Evolutionary conservation across 345 rosid species (phyloP).

Genomic region (Gossypioides kirkii): DNA sequence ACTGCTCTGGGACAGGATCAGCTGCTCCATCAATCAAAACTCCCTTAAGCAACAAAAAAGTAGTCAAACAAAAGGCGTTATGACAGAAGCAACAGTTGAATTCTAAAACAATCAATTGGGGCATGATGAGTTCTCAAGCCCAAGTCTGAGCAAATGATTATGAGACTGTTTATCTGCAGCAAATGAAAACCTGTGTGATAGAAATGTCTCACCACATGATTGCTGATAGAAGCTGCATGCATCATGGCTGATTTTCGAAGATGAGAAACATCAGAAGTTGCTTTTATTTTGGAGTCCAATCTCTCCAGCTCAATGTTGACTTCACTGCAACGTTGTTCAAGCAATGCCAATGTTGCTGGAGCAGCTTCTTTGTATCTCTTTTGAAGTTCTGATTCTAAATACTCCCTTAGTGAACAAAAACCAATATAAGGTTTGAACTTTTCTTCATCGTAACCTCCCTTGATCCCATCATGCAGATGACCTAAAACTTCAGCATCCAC

Average conservation of each 20-base stretch:
- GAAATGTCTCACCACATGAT: conserved; percentile 63
- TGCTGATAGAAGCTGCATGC: conserved; percentile 75
- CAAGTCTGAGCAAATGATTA: not conserved
- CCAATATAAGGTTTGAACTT: conserved; percentile 67
- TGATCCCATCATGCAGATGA: conserved; percentile 72
- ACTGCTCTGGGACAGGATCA: conserved; percentile 94
- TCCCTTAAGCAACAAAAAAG: conserved; percentile 43
- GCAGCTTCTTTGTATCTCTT: conserved; percentile 92
- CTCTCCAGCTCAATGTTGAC: conserved; percentile 51
- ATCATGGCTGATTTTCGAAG: conserved; percentile 86
- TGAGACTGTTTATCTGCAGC: not conserved
- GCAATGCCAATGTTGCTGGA: conserved; percentile 93
- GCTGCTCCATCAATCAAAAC: conserved; percentile 96
- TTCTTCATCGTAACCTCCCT: conserved; percentile 95
- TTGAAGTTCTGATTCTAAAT: conserved; percentile 85
- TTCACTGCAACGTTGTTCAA: conserved; percentile 85
- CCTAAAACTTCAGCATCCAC: conserved; percentile 67
- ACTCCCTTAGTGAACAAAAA: conserved; percentile 76
- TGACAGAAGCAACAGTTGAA: not conserved
- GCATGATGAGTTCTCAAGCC: not conserved
- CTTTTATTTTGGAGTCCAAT: conserved; percentile 68
- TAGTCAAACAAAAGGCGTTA: conserved; percentile 1
- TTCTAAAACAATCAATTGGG: not conserved
- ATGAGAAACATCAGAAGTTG: conserved; percentile 89
- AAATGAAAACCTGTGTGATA: conserved; percentile 1